Evolutionary conservation across 208 protist species (phyloP).

Genomic region (Porcisia hertigi): DNA sequence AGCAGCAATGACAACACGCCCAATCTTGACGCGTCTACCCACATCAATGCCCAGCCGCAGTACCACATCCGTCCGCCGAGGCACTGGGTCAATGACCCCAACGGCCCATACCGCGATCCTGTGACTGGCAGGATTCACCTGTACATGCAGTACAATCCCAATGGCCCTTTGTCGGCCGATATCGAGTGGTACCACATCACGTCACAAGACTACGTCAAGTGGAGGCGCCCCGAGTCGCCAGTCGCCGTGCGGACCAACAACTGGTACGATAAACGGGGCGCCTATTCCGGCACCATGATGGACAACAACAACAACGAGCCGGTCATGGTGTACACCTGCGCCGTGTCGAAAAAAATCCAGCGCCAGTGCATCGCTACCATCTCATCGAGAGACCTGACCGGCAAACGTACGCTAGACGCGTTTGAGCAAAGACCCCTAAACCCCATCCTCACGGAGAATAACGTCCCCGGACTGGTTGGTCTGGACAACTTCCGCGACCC

Average conservation of each 20-base stretch:
- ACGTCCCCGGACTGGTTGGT: conserved; percentile 38
- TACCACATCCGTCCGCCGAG: conserved; percentile 54
- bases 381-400: conserved; percentile 21
- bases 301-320: conserved; percentile 42
- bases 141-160: conserved; percentile 78
- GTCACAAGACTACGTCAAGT: conserved; percentile 60
- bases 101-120: conserved; percentile 62
- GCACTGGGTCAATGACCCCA: conserved; percentile 73
- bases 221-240: conserved; percentile 26
- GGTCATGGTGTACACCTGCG: conserved; percentile 53
- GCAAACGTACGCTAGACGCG: conserved; percentile 29
- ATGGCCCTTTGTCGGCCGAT: conserved; percentile 51
- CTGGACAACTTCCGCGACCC: conserved; percentile 54
- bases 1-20: conserved; percentile 13
- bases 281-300: conserved; percentile 55
- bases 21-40: conserved; percentile 4
- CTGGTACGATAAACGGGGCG: conserved; percentile 51
- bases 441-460: conserved; percentile 37
- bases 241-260: conserved; percentile 41
- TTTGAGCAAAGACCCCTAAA: conserved; percentile 43
- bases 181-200: conserved; percentile 67
- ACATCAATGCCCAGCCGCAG: conserved; percentile 26
- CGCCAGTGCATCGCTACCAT: conserved; percentile 50
- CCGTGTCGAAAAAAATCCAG: conserved; percentile 43
- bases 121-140: conserved; percentile 52